Evolutionary conservation across 495 filamentous ascomycete species (phyloP), one percentile per base, ranked within the genome.

Genomic region (Aspergillus sclerotiicarbonarius): DNA sequence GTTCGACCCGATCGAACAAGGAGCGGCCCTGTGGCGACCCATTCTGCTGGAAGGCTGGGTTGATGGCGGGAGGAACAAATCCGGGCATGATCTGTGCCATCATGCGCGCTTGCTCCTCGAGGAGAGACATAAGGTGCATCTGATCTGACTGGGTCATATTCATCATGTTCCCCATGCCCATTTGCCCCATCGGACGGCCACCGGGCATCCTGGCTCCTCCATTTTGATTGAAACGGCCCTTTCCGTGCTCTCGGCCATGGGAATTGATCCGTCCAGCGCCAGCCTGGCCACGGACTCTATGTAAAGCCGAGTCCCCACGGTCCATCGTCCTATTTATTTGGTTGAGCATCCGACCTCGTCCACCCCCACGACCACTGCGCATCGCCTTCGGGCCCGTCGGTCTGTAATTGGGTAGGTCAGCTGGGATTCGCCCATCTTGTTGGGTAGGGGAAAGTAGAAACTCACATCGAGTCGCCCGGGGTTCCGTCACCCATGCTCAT

Each of bases 341-440:
- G 52, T 91, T 90, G 54, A 98, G 77, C 75, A 98, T 85, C 37
- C 91, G 84, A 63, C 88, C 90, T 54, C 69, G 41, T 53, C 88
- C 84, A 29, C 77, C 77, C 50, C 68, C 68, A 57, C 73, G 77
- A 30, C 81, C 81, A 68, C 89, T 90, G 58, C 94, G 87, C 95
- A 98, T 98, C 5, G 92, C 90, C 71, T 91, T 94, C 20, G 94
- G 94, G 43, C 92, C 94, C 8, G 93, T 98, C 16, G 94, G 94
- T 67, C 92, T 97, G 63, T 48, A 39, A 51, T 51, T 57, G 32
- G 59, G 45, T 20, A 49, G 32, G 57, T 67, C 61, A 57, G 66
- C 58, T 16, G 53, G 12, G 47, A 61, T 73, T 73, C 41, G 58
- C 60, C 43, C 15, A 8, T 13, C 41, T 13, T 1, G 20, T 41